These are phyloP conservation scores for Trypanosoma theileri DNA, from an alignment of 208 protist genomes.

Conservation along the genomic window DNA sequence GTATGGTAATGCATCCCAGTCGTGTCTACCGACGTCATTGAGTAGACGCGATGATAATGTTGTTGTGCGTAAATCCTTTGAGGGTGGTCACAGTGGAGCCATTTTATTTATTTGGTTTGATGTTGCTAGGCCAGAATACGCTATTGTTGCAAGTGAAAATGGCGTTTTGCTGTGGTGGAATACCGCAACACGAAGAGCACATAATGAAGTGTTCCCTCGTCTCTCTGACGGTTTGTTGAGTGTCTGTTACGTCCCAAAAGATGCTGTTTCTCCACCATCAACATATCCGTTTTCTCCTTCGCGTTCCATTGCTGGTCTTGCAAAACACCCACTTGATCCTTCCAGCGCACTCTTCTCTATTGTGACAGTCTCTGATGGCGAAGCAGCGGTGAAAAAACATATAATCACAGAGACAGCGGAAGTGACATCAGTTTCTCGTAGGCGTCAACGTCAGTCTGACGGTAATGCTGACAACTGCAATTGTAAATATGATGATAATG, in stretches of 20 bases:
- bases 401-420: neutral
- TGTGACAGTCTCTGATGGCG: neutral
- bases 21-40: slow-evolving; percentile 3
- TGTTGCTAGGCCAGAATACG: slow-evolving; percentile 21
- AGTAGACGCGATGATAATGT: neutral
- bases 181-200: slow-evolving; percentile 28
- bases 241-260: slow-evolving; percentile 40
- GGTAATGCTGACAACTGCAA: neutral
- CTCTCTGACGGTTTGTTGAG: slow-evolving; percentile 44
- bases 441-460: neutral
- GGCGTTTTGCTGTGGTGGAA: slow-evolving; percentile 68
- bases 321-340: slow-evolving; percentile 64
- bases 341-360: slow-evolving; percentile 19
- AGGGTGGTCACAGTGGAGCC: slow-evolving; percentile 49
- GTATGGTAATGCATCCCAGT: neutral
- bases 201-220: slow-evolving; percentile 43
- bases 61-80: slow-evolving; percentile 42
- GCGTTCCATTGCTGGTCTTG: slow-evolving; percentile 32
- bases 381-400: neutral
- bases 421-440: too few relatives aligned
- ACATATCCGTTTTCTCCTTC: neutral
- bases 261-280: neutral
- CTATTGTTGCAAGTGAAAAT: slow-evolving; percentile 51
- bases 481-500: too few relatives aligned
- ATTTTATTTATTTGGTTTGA: slow-evolving; percentile 59